These are phyloP conservation scores for Solanum sitiens DNA, from an alignment of 257 asterid species.

Conservation along the genomic window DNA sequence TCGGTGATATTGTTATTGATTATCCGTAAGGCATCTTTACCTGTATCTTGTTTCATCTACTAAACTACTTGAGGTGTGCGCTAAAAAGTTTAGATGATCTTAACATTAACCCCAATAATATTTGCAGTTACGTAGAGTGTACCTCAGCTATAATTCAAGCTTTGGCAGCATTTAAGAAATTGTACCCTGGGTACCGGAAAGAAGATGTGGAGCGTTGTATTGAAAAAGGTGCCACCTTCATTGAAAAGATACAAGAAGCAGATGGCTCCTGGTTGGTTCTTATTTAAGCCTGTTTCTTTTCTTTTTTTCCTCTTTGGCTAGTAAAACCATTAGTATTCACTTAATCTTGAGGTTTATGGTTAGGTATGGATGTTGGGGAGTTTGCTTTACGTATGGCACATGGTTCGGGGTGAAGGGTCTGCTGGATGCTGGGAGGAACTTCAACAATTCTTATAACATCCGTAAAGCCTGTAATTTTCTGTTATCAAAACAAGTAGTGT, in stretches of 20 bases:
- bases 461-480: constrained; percentile 83
- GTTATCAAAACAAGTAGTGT: constrained; percentile 77
- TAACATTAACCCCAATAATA: not conserved
- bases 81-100: not conserved
- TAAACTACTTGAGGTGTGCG: not conserved
- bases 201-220: constrained; percentile 59
- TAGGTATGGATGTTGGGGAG: constrained; percentile 98
- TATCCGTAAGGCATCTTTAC: constrained; percentile 71
- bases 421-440: constrained; percentile 70
- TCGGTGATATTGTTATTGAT: constrained; percentile 94
- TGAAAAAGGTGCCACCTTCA: constrained; percentile 51
- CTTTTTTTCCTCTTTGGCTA: not conserved
- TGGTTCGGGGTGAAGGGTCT: constrained; percentile 90
- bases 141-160: constrained; percentile 96
- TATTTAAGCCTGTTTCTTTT: not conserved
- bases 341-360: not conserved
- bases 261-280: constrained; percentile 90
- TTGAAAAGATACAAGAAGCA: constrained; percentile 57
- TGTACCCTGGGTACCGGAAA: constrained; percentile 73
- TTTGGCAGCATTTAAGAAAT: constrained; percentile 45
- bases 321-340: not conserved
- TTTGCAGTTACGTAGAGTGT: constrained; percentile 81
- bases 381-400: constrained; percentile 81
- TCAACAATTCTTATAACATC: constrained; percentile 40
- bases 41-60: not conserved